A percentile compares a stretch with the other conserved stretches of the same genome.
phyloP scores from a whole-genome alignment of 139 green algal species.

The Chlamydomonas eustigma region DNA sequence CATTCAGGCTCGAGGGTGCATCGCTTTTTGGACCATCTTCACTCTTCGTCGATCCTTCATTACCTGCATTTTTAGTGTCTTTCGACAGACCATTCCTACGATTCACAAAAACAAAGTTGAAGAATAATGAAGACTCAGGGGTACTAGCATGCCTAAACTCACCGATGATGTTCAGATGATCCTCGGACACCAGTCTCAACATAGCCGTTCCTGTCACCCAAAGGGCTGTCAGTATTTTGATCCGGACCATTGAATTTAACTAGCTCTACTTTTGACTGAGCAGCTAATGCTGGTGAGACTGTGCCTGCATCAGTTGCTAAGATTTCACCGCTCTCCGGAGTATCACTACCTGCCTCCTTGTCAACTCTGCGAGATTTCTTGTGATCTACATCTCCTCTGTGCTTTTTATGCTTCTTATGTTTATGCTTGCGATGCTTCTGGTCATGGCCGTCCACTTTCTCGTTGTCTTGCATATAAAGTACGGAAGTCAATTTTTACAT shows the following conservation, averaged over 20 bases:
- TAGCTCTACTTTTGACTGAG: background rate
- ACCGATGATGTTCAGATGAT: background rate
- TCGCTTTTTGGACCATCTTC: no score
- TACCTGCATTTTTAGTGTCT: no score
- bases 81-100: background rate
- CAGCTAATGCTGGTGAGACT: background rate
- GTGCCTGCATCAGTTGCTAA: background rate
- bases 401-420: background rate
- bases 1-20: no score
- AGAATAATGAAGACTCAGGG: background rate
- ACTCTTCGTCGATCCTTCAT: no score
- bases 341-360: constrained; percentile 1
- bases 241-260: background rate
- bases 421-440: background rate
- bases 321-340: background rate
- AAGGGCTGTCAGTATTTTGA: constrained; percentile 1
- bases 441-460: no score
- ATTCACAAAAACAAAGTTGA: background rate
- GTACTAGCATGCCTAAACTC: background rate
- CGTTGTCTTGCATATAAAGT: no score
- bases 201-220: background rate
- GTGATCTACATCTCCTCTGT: constrained; percentile 1
- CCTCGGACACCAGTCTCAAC: background rate
- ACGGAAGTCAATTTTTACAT: no score
- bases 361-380: background rate